Evolutionary conservation across 495 filamentous ascomycete species (phyloP).

Genomic region (Penicillium manginii): DNA sequence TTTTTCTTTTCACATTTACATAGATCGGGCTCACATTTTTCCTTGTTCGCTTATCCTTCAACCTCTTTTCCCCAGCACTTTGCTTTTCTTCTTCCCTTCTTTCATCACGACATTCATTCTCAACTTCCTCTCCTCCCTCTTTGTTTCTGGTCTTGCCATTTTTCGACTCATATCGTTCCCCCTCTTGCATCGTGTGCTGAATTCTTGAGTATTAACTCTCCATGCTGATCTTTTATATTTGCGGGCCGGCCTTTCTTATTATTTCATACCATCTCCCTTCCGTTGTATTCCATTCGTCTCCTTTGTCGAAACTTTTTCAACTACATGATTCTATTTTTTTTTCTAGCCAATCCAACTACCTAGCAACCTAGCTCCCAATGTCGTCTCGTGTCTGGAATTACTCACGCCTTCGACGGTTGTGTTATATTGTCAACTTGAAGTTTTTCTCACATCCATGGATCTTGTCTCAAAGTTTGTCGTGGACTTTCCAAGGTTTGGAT

Average conservation of each 20-base stretch:
- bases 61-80: conserved; percentile 8
- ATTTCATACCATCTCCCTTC: conserved; percentile 45
- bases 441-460: conserved; percentile 2
- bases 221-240: conserved; percentile 29
- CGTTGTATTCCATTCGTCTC: conserved; percentile 42
- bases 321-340: conserved; percentile 36
- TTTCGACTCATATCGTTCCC: conserved; percentile 11
- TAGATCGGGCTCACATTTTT: conserved; percentile 51
- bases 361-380: conserved; percentile 35
- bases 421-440: background rate
- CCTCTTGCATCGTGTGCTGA: conserved; percentile 25
- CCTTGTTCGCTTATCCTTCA: conserved; percentile 24
- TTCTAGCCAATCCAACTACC: conserved; percentile 45
- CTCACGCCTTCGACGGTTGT: background rate
- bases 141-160: conserved; percentile 23
- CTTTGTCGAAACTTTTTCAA: conserved; percentile 41
- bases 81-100: conserved; percentile 17
- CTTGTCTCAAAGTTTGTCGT: conserved; percentile 2
- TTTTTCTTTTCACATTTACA: conserved; percentile 36
- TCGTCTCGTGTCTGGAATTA: conserved; percentile 15
- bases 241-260: conserved; percentile 28
- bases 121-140: conserved; percentile 16
- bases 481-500: background rate
- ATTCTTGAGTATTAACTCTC: conserved; percentile 25
- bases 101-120: conserved; percentile 26